Base-by-base conservation (phyloP, 192 early-diverging fungal genomes). In the Gonapodya sp. region DNA sequence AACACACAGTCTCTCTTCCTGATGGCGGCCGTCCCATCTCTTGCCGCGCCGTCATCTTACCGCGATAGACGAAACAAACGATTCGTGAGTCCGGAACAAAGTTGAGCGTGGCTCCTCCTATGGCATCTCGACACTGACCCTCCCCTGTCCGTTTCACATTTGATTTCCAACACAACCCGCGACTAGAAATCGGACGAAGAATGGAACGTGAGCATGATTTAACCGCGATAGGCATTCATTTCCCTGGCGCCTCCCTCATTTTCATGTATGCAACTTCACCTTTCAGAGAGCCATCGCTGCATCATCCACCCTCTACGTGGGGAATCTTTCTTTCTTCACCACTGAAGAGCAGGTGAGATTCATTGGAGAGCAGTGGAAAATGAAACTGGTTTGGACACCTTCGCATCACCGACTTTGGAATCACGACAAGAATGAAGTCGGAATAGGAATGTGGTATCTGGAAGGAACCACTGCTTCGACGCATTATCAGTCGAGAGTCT, bases 291-390 rank as follows among this genome's bases (percentile, higher is more conserved):
- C 85, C 1, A 79, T 89, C 18, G 80, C 78, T 35, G 64, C 18
- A 2, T 87, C 94, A 0, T 88, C 94, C 0, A 98, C 97, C 31
- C 90, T 99, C 36, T 99, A 99, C 81, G 92, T 99, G 16, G 97
- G 97, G 74, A 99, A 99, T 86, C 85, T 99, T 36, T 97, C 96
- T 30, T 99, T 98, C 82, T 99, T 92, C 88, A 99, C 96, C 0
- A 97, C 96, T 0, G 97, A 99, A 86, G 97, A 99, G 89, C 97
- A 99, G 85, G 36, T 77, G 31, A 16, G 46, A 8, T 64, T 64
- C 46, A 64, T 78, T 78, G 36, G n/a, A 78, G n/a, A 46, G 34
- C 8, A 2, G 77, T 78, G 8, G 8, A 78, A 78, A 78, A 2
- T 2, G 77, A 35, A 24, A 78, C 2, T 78, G 36, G 34, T 78